phyloP scores from a whole-genome alignment of 805 yeast species.

The Zygoascus tannicola region DNA sequence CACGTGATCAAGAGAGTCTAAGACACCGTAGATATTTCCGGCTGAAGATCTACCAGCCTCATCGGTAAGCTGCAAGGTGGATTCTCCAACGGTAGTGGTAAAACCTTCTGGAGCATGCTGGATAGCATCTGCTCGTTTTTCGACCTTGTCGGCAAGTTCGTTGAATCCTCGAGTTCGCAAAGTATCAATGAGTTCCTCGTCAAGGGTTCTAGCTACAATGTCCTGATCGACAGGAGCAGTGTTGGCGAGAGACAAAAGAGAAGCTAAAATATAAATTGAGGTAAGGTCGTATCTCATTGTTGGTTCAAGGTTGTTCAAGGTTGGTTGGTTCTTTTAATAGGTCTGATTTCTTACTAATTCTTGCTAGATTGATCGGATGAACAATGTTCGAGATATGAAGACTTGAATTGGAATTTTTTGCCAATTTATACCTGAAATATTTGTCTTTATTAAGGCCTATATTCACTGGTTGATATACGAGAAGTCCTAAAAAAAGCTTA shows the following conservation, averaged over 20 bases:
- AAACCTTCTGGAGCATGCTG: conserved; percentile 10
- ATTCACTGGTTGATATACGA: too few species aligned
- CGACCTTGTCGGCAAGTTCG: background rate
- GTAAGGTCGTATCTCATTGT: too few species aligned
- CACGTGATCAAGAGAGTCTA: conserved; percentile 9
- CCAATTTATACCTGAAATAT: too few species aligned
- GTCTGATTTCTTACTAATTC: too few species aligned
- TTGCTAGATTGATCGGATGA: too few species aligned
- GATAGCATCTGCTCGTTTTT: conserved; percentile 2
- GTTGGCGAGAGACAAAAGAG: background rate
- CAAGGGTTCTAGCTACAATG: background rate
- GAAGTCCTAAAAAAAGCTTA: too few species aligned
- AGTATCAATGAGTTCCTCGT: background rate
- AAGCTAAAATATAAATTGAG: background rate
- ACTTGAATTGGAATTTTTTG: too few species aligned
- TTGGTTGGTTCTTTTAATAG: too few species aligned
- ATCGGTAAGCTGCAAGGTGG: background rate
- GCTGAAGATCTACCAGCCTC: conserved; percentile 9
- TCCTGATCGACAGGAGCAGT: background rate
- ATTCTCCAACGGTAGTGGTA: conserved; percentile 4
- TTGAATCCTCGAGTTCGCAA: background rate
- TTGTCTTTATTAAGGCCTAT: too few species aligned
- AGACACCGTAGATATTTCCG: conserved; percentile 7
- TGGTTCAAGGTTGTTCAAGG: too few species aligned
- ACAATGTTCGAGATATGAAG: too few species aligned